These are phyloP conservation scores for Raddia guianensis DNA, from an alignment of 176 grass and related monocot genomes.

Conservation along the genomic window DNA sequence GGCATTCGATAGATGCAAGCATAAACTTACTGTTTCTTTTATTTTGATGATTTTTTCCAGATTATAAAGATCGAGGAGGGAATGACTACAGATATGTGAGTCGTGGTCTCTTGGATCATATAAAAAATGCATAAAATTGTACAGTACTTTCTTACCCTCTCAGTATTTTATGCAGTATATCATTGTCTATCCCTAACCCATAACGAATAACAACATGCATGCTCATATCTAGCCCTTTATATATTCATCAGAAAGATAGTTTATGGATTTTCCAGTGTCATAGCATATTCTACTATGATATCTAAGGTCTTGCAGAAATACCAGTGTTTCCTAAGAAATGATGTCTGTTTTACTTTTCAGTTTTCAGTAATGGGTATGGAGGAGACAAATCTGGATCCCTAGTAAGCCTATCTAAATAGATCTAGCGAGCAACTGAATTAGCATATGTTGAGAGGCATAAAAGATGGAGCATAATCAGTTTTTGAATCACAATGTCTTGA, in stretches of 20 bases:
- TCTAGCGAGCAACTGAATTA: background rate
- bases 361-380: background rate
- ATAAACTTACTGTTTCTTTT: slow-evolving; percentile 45
- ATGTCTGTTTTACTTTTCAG: background rate
- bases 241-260: background rate
- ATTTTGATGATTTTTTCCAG: slow-evolving; percentile 60
- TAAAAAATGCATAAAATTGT: slow-evolving; percentile 30
- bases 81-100: slow-evolving; percentile 97
- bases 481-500: slow-evolving; percentile 8
- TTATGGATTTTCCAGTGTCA: slow-evolving; percentile 15
- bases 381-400: no score
- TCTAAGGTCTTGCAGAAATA: background rate
- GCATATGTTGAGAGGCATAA: slow-evolving; percentile 11
- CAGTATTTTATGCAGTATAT: slow-evolving; percentile 18
- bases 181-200: slow-evolving; percentile 5
- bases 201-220: slow-evolving; percentile 14
- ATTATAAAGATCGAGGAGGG: slow-evolving; percentile 96
- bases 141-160: slow-evolving; percentile 23
- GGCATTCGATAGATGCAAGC: slow-evolving; percentile 20
- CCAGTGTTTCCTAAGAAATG: background rate
- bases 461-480: slow-evolving; percentile 11
- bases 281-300: background rate
- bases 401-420: no score
- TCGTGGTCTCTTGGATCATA: slow-evolving; percentile 36
- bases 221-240: background rate